Evolutionary conservation across 2,329 filamentous ascomycete species (phyloP), one percentile per base, ranked within the genome.

Genomic region (Graphilbum fragrans): DNA sequence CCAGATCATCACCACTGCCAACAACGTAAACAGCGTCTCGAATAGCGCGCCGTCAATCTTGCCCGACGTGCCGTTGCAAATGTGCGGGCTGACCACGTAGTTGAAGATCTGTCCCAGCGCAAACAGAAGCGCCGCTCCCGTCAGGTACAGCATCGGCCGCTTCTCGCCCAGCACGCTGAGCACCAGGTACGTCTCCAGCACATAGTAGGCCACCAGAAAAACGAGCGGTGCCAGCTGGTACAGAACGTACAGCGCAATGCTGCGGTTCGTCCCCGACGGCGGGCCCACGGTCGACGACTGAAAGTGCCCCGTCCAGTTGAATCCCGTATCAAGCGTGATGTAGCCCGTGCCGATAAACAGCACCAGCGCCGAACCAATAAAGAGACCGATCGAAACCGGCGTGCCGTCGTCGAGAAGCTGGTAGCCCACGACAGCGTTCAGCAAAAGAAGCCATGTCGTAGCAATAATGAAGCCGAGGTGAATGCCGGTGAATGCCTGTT

Each of bases 341-440:
- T 95, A 98, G 27, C 88, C 90, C 2, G 88, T 94, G 43, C 92
- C 92, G 47, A 96, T 68, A 54, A 96, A 84, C 41, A 96, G 66
- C 14, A 76, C 65, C 11, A 69, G 61, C 1, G 82, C 80, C 14
- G 90, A 95, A 34, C 65, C 65, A 39, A 80, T 47, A 41, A 94
- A 77, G 4, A 96, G 70, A 6, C 75, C 82, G 14, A 96, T 55
- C 0, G 90, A 96, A 20, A 93, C 61, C 1, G 82, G 71, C 1
- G 92, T 98, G 37, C 92, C 92, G 53, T 98, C 92, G 51, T 98
- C 92, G 35, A 96, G 69, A 19, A 96, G 65, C 58, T 98, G 92
- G 59, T 85, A 98, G 36, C 92, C 92, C 36, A 98, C 86, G 5
- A 93, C 65, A 4, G 86, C 87, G 55, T 96, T 96, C 51, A 96